These are phyloP conservation scores for Dipodascopsis uninucleata DNA, from an alignment of 805 yeast species.

Conservation along the genomic window DNA sequence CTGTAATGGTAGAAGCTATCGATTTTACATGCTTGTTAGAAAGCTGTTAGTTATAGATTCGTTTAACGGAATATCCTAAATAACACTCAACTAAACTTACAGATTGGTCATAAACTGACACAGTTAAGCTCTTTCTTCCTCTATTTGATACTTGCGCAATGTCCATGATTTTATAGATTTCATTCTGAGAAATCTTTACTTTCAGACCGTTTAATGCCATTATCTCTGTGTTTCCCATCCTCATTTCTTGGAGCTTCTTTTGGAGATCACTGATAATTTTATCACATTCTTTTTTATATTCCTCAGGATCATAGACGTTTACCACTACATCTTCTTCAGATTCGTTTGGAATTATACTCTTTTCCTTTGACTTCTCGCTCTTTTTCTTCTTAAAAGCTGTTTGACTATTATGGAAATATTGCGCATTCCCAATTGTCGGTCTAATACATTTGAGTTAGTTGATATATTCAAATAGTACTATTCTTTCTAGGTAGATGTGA, in stretches of 20 bases:
- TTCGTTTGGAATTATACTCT: too few relatives aligned
- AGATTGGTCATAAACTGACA: conserved; percentile 78
- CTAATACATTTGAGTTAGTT: too few relatives aligned
- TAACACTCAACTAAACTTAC: conserved; percentile 5
- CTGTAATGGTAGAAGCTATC: conserved; percentile 66
- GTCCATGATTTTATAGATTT: conserved; percentile 34
- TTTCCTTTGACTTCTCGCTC: conserved; percentile 10
- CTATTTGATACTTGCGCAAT: conserved; percentile 68
- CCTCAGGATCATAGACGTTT: conserved; percentile 34
- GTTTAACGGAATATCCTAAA: neutral
- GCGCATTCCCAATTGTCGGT: too few relatives aligned
- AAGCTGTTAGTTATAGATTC: too few relatives aligned
- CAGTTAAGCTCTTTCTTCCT: conserved; percentile 59
- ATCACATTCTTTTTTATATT: conserved; percentile 45
- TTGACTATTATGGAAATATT: too few relatives aligned
- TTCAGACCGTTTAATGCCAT: conserved; percentile 57
- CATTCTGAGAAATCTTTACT: conserved; percentile 42
- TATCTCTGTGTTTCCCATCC: conserved; percentile 67
- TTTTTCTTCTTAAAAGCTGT: conserved; percentile 16
- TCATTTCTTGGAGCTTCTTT: conserved; percentile 57
- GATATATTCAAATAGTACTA: too few relatives aligned
- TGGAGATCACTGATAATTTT: conserved; percentile 50
- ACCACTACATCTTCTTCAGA: conserved; percentile 18
- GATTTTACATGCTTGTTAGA: conserved; percentile 48
- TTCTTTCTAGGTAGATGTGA: too few relatives aligned